Evolutionary conservation across 2,329 filamentous ascomycete species (phyloP), one percentile per base, ranked within the genome.

Genomic region (Microcyclospora tardicrescens): DNA sequence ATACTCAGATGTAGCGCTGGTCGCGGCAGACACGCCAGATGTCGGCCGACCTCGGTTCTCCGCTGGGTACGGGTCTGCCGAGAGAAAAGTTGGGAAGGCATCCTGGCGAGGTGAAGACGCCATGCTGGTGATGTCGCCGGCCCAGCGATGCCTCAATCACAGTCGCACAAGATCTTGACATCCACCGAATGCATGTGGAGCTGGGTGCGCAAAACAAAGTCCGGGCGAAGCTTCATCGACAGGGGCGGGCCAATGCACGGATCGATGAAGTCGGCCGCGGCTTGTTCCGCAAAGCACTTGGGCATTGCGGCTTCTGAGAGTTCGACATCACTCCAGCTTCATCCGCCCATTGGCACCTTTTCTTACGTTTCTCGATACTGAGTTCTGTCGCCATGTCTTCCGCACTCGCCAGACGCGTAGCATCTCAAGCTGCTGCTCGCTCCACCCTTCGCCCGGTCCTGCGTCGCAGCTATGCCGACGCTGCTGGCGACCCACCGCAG

Each of bases 371-470:
- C 19, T 24, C 19, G 8, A 24, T 24, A 24, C 19, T 24, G 19
- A 24, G 4, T 8, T 24, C 19, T 24, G 19, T 28, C 39, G 12
- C 35, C 54, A 58, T 43, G 43, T 69, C 69, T 65, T 65, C 64
- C 43, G 61, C 65, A 46, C 61, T 68, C 49, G 53, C 61, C 44
- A 58, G 62, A 49, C 61, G 65, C 52, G 53, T 61, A 43, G 65
- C 64, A 49, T 62, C 68, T 55, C 60, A 63, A 47, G 64, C 65
- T 40, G 54, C 64, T 42, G 19, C 19, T 5, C 65, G 58, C 51
- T 41, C 45, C 24, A 48, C 54, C 36, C 43, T 56, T 40, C 61
- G 47, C 58, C 45, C 39, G 28, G 44, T 54, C 38, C 59, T 44
- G 40, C 49, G 49, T 43, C 51, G 52, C 43, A 49, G 42, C 38